Percentiles rank a stretch among this genome's conserved stretches.
These are phyloP conservation scores for Colletotrichum coccodes DNA, from an alignment of 2,329 filamentous ascomycete species.

Conservation along the genomic window DNA sequence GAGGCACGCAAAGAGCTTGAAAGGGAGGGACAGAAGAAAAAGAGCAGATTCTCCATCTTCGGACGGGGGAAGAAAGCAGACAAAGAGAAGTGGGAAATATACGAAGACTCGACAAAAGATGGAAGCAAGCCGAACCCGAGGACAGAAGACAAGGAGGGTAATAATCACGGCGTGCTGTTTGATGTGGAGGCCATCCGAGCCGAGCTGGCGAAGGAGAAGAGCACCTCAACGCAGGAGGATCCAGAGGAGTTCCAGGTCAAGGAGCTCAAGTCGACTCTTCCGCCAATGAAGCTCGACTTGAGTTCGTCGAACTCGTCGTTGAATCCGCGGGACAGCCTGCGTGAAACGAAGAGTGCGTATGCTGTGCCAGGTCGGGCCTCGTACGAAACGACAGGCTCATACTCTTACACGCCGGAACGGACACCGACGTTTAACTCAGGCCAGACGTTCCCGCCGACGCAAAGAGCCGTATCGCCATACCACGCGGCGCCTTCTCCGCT, in stretches of 20 bases:
- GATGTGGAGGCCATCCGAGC: conserved; percentile 94
- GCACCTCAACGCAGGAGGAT: conserved; percentile 56
- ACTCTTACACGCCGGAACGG: conserved; percentile 35
- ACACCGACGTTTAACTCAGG: conserved; percentile 36
- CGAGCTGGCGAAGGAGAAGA: conserved; percentile 77
- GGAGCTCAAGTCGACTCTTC: conserved; percentile 88
- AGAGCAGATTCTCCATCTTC: conserved; percentile 77
- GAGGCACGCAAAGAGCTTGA: conserved; percentile 90
- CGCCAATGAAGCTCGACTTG: conserved; percentile 85
- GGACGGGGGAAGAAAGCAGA: conserved; percentile 82
- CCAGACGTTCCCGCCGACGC: conserved; percentile 25
- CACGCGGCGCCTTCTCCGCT: conserved; percentile 39
- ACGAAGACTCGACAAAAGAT: conserved; percentile 72
- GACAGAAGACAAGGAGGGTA: conserved; percentile 61
- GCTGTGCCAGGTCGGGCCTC: conserved; percentile 40
- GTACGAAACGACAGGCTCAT: conserved; percentile 34
- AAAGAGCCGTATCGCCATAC: conserved; percentile 37
- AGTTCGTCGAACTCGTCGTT: conserved; percentile 43
- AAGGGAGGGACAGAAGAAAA: conserved; percentile 73
- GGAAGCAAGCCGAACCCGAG: conserved; percentile 49
- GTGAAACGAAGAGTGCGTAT: conserved; percentile 60
- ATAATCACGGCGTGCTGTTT: conserved; percentile 79
- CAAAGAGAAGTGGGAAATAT: conserved; percentile 94
- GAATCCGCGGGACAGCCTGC: conserved; percentile 46
- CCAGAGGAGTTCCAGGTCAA: conserved; percentile 68